Conservation (phyloP, 2,329 filamentous ascomycete genomes). For the Colletotrichum godetiae region DNA sequence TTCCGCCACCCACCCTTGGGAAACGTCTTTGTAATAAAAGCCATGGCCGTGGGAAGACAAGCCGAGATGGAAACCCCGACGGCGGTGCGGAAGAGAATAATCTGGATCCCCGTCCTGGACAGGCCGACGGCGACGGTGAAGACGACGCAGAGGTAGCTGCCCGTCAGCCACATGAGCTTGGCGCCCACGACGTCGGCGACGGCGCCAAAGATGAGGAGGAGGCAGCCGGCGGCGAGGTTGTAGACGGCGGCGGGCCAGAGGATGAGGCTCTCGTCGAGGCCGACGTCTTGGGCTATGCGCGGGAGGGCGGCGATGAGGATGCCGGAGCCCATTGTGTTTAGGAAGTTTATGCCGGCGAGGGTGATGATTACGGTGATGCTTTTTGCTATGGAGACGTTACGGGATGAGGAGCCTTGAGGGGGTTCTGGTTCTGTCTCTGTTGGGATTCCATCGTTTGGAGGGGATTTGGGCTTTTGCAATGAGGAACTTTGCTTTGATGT, state of each 20-base stretch:
- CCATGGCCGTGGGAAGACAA: conserved; percentile 50
- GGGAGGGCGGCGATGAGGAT: conserved; percentile 51
- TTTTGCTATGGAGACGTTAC: conserved; percentile 40
- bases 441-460: background rate
- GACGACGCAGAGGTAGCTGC: conserved; percentile 45
- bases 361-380: conserved; percentile 45
- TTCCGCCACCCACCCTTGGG: conserved; percentile 50
- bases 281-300: conserved; percentile 49
- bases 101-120: conserved; percentile 46
- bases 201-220: conserved; percentile 50
- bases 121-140: conserved; percentile 50
- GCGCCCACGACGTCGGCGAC: conserved; percentile 50
- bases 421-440: background rate
- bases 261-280: conserved; percentile 42
- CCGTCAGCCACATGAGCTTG: conserved; percentile 47
- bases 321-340: conserved; percentile 50
- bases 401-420: background rate
- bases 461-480: background rate
- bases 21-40: conserved; percentile 51
- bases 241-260: conserved; percentile 47
- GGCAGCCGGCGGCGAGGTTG: conserved; percentile 42
- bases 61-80: conserved; percentile 50
- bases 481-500: background rate
- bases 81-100: conserved; percentile 50
- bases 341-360: conserved; percentile 47